Percentiles rank a stretch among this genome's conserved stretches.
Evolutionary conservation across 129 eudicot species (phyloP).

Genomic region (Flaveria sonorensis): DNA sequence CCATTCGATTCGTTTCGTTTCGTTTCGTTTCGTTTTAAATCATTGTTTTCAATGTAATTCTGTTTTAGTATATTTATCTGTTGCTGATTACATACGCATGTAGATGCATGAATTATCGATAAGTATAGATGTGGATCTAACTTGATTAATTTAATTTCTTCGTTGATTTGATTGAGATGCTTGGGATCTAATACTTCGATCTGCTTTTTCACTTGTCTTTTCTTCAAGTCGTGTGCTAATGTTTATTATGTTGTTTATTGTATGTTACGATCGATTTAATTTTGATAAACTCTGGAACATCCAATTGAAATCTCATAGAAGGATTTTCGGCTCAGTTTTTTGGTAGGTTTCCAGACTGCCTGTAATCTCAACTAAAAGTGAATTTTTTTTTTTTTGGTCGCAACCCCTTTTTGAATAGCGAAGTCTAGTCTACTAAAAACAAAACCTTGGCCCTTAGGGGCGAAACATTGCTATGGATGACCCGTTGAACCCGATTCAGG

Average conservation of each 20-base stretch:
- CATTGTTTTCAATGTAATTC: neutral
- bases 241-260: neutral
- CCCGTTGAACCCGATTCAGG: too few species aligned
- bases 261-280: constrained; percentile 3
- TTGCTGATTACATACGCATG: constrained; percentile 16
- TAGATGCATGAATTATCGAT: neutral
- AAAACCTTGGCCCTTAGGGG: too few species aligned
- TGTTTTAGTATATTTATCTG: constrained; percentile 14
- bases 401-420: too few species aligned
- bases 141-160: constrained; percentile 1
- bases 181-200: constrained; percentile 18
- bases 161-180: constrained; percentile 20
- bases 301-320: neutral
- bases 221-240: neutral
- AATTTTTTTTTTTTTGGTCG: too few species aligned
- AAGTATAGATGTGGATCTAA: neutral
- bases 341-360: neutral
- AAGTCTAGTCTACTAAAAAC: too few species aligned
- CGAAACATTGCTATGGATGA: too few species aligned
- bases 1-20: neutral
- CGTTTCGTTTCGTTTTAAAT: constrained; percentile 6
- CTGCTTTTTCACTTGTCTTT: neutral
- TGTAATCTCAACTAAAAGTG: neutral
- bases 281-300: neutral
- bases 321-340: neutral